Conservation (phyloP, 163 green algal genomes). For the Botryococcus braunii region DNA sequence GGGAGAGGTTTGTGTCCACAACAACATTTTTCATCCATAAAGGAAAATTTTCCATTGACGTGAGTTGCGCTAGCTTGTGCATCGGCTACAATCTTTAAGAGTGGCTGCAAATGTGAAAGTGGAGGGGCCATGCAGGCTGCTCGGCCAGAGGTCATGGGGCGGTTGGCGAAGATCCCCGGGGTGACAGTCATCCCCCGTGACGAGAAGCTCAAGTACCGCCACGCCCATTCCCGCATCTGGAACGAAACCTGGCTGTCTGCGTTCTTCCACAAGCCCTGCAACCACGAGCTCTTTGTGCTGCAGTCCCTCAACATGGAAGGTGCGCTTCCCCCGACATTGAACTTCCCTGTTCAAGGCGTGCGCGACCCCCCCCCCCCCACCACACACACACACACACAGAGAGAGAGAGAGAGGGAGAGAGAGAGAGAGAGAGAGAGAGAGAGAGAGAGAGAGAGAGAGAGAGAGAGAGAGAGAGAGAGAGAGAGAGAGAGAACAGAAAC, state of each 20-base stretch:
- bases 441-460: no score
- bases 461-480: no score
- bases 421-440: no score
- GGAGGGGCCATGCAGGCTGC: conserved; percentile 12
- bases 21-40: not conserved
- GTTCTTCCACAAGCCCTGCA: conserved; percentile 86
- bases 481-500: no score
- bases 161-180: conserved; percentile 22
- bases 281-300: conserved; percentile 82
- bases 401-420: no score
- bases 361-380: not conserved
- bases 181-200: conserved; percentile 39
- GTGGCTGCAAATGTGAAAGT: not conserved
- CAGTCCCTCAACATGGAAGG: conserved; percentile 83
- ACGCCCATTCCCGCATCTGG: conserved; percentile 52
- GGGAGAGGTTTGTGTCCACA: not conserved
- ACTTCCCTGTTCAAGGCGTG: not conserved
- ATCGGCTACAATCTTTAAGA: not conserved
- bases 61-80: not conserved
- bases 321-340: conserved; percentile 7
- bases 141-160: conserved; percentile 16
- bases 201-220: conserved; percentile 43
- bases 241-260: conserved; percentile 76
- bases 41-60: no score
- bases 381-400: no score